Evolutionary conservation across 1,284 basidiomycete species (phyloP), one percentile per base, ranked within the genome.

Genomic region (Trametes hirsuta): DNA sequence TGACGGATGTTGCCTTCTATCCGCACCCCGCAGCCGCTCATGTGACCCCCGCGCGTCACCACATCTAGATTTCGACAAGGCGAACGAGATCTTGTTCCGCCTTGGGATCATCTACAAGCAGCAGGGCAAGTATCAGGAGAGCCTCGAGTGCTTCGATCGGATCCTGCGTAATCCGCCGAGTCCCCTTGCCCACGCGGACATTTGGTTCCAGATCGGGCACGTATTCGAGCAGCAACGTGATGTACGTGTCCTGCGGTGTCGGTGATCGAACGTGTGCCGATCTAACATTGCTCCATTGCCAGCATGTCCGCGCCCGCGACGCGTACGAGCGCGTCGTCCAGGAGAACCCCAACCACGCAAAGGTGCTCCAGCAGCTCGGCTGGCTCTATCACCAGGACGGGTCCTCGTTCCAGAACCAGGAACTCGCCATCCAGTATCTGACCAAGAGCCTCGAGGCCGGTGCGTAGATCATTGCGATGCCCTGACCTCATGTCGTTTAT

Each of bases 121-220:
- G 72, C 97, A 98, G 74, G 88, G 91, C 72, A 98, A 98, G 77
- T 97, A 94, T 69, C 78, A 85, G 3, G 90, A 94, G 21, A 91
- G 88, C 25, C 82, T 97, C 22, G 85, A 88, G 54, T 97, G 95
- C 79, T 99, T 99, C 79, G 93, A 96, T 70, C 94, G 93, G 71
- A 99, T 99, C 62, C 86, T 99, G 61, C 90, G 91, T 68, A 97
- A 95, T 70, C 97, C 97, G 4, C 97, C 97, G 14, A 90, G 88
- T 65, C 97, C 97, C 0, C 87, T 99, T 37, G 97, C 97, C 14
- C 93, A 97, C 71, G 94, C 95, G 66, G 96, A 99, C 71, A 98
- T 99, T 65, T 98, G 95, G 94, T 99, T 99, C 85, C 97, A 99
- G 78, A 98, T 99, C 63, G 97, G 97, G 1, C 97, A 99, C 72